Evolutionary conservation across 345 rosid genomes (phyloP), one percentile per base, ranked within the genome.

Genomic region (Arabidopsis suecica): DNA sequence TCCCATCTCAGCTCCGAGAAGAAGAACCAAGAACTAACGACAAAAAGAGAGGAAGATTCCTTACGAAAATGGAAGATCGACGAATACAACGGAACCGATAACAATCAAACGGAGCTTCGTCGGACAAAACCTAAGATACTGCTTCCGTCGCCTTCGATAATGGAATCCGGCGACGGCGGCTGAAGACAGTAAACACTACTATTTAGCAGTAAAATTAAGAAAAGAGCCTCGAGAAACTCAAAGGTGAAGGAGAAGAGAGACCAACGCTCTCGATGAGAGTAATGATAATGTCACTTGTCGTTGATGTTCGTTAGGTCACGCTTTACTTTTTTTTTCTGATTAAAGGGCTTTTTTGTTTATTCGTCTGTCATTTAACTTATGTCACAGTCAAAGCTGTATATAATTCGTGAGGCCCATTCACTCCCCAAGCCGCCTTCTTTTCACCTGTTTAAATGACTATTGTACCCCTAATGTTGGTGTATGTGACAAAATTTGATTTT

Each of bases 141-240:
- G 61, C 36, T 65, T 71, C 77, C 76, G 80, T 71, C 81, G 79
- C 82, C 74, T 62, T n/a, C 55, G 67, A 41, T 34, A 72, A 58
- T 58, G 48, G 67, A 64, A 56, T 74, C 78, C 73, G 78, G 75
- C 79, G 75, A 79, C 82, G 76, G 78, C 75, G 71, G 66, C 56
- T 54, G 77, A 78, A 58, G 20, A 40, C 33, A 49, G 64, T 38
- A 61, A 63, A 61, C 58, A 69, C 48, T 40, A 69, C 38, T 51
- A 16, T 25, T 50, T 8, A 7, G 64, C 70, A 63, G 42, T 32
- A 22, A 49, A 45, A 41, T 5, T 9, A 16, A 9, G 9, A 9
- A 32, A 47, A 34, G n/a, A 16, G 77, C 63, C 77, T 76, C 79
- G 79, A 61, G 36, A 65, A 71, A 23, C 66, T 64, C 68, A 72